Conservation (phyloP, 1,139 yeast genomes). For the Candida neerlandica region DNA sequence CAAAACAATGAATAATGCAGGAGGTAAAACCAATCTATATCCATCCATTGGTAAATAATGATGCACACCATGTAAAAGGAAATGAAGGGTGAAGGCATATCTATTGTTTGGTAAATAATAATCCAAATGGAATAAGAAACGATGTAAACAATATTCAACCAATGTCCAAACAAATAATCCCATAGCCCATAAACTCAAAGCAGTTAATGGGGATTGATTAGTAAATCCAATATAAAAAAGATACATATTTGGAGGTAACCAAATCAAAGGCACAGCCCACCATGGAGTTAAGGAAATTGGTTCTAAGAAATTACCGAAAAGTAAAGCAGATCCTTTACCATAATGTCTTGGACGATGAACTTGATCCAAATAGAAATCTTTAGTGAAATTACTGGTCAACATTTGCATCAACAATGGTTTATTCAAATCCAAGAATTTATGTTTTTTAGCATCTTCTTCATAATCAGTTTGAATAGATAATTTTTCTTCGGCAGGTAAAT, state of each 20-base stretch:
- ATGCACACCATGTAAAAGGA: conserved; percentile 92
- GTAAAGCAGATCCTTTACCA: conserved; percentile 83
- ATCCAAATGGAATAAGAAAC: conserved; percentile 93
- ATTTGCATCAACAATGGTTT: conserved; percentile 84
- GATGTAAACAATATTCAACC: conserved; percentile 82
- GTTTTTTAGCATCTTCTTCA: conserved; percentile 66
- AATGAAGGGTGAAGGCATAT: conserved; percentile 76
- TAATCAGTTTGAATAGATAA: conserved; percentile 80
- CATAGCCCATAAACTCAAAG: conserved; percentile 47
- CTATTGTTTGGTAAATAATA: conserved; percentile 80
- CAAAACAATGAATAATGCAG: conserved; percentile 64
- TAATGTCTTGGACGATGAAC: conserved; percentile 95
- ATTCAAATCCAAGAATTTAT: conserved; percentile 82
- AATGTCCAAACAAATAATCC: conserved; percentile 93
- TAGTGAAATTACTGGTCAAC: conserved; percentile 68
- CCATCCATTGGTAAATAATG: conserved; percentile 98
- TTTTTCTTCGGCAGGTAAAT: conserved; percentile 71
- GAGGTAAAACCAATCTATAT: conserved; percentile 93
- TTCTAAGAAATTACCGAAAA: conserved; percentile 52
- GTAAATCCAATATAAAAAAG: conserved; percentile 43
- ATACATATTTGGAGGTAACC: conserved; percentile 80
- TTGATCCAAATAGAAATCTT: conserved; percentile 91
- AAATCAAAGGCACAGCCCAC: conserved; percentile 79
- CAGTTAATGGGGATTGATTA: conserved; percentile 36
- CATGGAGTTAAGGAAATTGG: conserved; percentile 52